phyloP scores from a whole-genome alignment of 768 basidiomycete genomes.

The Mrakia frigida region DNA sequence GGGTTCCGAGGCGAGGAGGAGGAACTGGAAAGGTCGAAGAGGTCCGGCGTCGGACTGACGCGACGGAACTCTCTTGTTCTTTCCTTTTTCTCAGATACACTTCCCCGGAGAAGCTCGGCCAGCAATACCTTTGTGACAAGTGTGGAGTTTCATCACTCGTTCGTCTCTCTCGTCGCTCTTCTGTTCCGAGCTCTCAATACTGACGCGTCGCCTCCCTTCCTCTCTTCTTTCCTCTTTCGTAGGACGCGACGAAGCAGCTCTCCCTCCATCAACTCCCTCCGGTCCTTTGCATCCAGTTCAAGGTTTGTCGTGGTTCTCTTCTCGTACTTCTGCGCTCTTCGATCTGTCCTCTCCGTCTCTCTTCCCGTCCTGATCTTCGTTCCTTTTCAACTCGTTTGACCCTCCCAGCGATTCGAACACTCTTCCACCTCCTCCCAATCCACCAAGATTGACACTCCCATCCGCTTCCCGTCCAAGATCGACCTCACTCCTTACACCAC shows the following conservation, averaged over 20 bases:
- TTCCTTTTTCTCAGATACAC: conserved; percentile 59
- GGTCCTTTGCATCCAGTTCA: conserved; percentile 90
- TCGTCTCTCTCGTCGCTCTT: conserved; percentile 38
- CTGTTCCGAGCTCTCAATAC: neutral
- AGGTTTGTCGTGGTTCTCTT: conserved; percentile 54
- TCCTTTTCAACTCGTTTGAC: neutral
- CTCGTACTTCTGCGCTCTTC: neutral
- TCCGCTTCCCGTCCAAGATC: conserved; percentile 73
- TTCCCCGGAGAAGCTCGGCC: conserved; percentile 72
- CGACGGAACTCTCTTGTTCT: neutral
- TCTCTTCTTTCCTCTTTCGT: neutral
- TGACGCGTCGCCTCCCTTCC: neutral
- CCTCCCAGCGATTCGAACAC: conserved; percentile 79
- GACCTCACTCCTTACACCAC: conserved; percentile 88
- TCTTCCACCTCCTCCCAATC: conserved; percentile 49
- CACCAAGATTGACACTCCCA: conserved; percentile 75
- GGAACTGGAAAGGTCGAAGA: neutral
- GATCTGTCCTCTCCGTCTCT: neutral
- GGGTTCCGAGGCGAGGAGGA: neutral
- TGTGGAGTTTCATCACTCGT: conserved; percentile 69
- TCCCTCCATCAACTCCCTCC: conserved; percentile 80
- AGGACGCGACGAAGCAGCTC: conserved; percentile 78
- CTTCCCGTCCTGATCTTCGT: neutral
- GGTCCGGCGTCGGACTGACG: conserved; percentile 21
- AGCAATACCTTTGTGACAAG: conserved; percentile 76